Conservation (phyloP, 2,329 filamentous ascomycete species). For the Fusarium falciforme region DNA sequence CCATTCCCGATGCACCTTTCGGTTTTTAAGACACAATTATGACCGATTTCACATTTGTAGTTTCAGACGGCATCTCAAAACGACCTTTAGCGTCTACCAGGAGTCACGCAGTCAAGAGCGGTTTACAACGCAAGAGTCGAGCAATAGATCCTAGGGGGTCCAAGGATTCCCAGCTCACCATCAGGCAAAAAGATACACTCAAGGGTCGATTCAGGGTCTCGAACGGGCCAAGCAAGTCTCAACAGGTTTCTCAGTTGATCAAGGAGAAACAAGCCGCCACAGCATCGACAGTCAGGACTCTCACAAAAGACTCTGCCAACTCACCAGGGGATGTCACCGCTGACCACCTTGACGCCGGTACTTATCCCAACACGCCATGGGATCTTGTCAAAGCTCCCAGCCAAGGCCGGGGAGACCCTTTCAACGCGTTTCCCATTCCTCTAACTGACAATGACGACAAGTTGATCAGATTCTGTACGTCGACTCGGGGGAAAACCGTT, state of each 20-base stretch:
- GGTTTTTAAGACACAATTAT: neutral
- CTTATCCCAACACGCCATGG: neutral
- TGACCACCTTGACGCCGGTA: neutral
- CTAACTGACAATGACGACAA: slow-evolving; percentile 15
- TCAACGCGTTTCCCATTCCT: slow-evolving; percentile 21
- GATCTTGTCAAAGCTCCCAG: slow-evolving; percentile 6
- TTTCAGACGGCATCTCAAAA: slow-evolving; percentile 13
- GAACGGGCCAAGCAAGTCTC: neutral
- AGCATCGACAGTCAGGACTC: neutral
- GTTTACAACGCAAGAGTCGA: slow-evolving; percentile 24
- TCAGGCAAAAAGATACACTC: slow-evolving; percentile 24
- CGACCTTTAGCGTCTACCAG: slow-evolving; percentile 21
- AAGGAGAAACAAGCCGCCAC: neutral
- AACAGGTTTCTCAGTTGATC: neutral
- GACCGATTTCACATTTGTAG: slow-evolving; percentile 24
- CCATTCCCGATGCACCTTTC: neutral
- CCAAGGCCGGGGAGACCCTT: slow-evolving; percentile 22
- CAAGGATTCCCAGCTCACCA: slow-evolving; percentile 18
- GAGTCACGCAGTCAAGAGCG: slow-evolving; percentile 31
- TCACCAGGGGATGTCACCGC: neutral
- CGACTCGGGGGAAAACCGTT: neutral
- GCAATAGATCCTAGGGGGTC: neutral
- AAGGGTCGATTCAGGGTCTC: slow-evolving; percentile 24
- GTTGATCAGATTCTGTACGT: slow-evolving; percentile 29
- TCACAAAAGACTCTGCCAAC: neutral